A percentile compares a stretch with the other conserved stretches of the same genome.
phyloP scores from a whole-genome alignment of 768 basidiomycete genomes.

The Trametes cubensis region DNA sequence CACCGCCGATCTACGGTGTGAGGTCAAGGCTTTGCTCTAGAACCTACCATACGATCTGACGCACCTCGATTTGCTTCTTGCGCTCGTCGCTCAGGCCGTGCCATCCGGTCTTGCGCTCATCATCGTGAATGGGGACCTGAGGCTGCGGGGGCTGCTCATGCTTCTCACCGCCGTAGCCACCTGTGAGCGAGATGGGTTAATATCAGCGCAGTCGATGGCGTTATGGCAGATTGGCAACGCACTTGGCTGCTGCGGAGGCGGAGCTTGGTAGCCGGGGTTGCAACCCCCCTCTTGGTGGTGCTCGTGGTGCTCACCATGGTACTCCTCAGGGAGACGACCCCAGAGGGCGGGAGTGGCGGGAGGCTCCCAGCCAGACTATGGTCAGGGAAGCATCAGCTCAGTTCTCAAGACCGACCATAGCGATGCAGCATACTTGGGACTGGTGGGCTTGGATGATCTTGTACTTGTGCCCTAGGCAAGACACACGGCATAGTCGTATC shows the following conservation, averaged over 20 bases:
- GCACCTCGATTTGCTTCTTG: slow-evolving; percentile 63
- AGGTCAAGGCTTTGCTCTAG: not conserved
- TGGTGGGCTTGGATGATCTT: slow-evolving; percentile 73
- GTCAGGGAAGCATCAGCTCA: not conserved
- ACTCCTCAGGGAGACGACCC: slow-evolving; percentile 50
- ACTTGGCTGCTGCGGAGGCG: slow-evolving; percentile 17
- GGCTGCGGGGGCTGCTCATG: slow-evolving; percentile 32
- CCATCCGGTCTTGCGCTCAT: slow-evolving; percentile 59
- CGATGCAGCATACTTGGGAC: slow-evolving; percentile 53
- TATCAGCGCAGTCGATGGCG: not conserved
- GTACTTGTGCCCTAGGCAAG: slow-evolving; percentile 55
- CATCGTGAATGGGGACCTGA: slow-evolving; percentile 39
- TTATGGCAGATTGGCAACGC: not conserved
- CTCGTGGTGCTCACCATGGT: slow-evolving; percentile 14
- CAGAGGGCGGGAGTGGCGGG: slow-evolving; percentile 64
- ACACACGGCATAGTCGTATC: not conserved
- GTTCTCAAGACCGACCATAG: not conserved
- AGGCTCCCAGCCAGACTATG: slow-evolving; percentile 71
- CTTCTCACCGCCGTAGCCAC: slow-evolving; percentile 18
- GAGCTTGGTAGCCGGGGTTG: slow-evolving; percentile 17
- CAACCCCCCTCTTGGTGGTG: slow-evolving; percentile 26
- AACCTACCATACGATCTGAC: not conserved
- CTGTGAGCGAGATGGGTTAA: not conserved
- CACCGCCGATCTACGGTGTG: slow-evolving; percentile 59
- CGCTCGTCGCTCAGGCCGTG: slow-evolving; percentile 53